A percentile compares a stretch with the other conserved stretches of the same genome.
phyloP scores from a whole-genome alignment of 1,284 basidiomycete genomes.

The Trichosporon sp. region DNA sequence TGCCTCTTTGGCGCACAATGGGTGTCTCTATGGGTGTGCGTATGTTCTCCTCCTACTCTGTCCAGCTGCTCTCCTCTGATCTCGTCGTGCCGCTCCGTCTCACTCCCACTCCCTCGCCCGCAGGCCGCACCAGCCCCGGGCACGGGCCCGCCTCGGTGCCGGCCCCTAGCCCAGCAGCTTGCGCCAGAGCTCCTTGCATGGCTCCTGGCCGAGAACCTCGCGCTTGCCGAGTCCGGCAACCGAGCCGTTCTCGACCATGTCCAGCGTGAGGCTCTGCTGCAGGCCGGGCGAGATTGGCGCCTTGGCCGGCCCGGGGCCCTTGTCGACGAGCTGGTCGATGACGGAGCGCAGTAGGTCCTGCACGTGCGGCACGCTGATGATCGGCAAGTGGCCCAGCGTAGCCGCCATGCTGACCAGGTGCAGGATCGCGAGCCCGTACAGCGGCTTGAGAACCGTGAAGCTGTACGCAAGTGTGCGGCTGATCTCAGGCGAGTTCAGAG shows the following conservation, averaged over 20 bases:
- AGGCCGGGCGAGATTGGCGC: neutral
- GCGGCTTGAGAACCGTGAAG: conserved; percentile 41
- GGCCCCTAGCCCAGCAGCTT: conserved; percentile 18
- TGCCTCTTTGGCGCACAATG: neutral
- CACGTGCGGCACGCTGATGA: conserved; percentile 32
- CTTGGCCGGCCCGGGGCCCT: conserved; percentile 23
- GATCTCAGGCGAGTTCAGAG: conserved; percentile 44
- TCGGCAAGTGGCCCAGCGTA: conserved; percentile 26
- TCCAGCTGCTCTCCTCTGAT: neutral
- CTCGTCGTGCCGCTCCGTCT: neutral
- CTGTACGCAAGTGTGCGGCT: conserved; percentile 45
- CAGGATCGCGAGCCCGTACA: conserved; percentile 41
- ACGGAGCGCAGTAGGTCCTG: conserved; percentile 36
- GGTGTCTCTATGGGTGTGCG: neutral
- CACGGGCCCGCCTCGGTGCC: neutral
- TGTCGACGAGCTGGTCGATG: conserved; percentile 33
- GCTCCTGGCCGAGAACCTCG: conserved; percentile 22
- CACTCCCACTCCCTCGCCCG: neutral
- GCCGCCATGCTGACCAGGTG: conserved; percentile 35
- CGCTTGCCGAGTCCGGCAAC: conserved; percentile 19
- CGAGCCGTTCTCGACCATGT: conserved; percentile 21
- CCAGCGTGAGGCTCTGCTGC: conserved; percentile 15
- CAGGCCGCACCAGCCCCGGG: neutral
- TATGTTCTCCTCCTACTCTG: neutral
- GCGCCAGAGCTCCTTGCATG: conserved; percentile 22